Evolutionary conservation across 768 basidiomycete species (phyloP), one percentile per base, ranked within the genome.

Genomic region (Rhodotorula paludigena): DNA sequence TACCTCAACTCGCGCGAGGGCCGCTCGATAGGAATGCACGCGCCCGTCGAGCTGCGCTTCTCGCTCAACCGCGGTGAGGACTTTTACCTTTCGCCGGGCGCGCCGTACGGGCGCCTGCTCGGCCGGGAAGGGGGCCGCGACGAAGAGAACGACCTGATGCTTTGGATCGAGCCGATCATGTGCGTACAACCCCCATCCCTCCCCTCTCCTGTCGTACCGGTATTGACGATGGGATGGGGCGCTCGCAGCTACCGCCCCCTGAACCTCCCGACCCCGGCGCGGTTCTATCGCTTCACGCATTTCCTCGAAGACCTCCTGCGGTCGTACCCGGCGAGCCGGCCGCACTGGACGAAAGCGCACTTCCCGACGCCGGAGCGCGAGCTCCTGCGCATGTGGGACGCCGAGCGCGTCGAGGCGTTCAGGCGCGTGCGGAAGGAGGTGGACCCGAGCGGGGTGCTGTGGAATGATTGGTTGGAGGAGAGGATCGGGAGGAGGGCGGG

Each of bases 261-360:
- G n/a, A 38, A 30, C 36, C 59, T 60, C 38, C 59, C 59, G n/a
- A 49, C 48, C 8, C 59, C 59, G 5, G 1, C 59, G 3, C 59
- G 59, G n/a, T 60, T 49, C 49, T 49, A 20, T 38, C 5, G 8
- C 48, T 60, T 60, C 48, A 21, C 30, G 36, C 12, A 38, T 1
- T 18, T 2, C 48, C 41, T 38, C 48, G 59, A 60, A 28, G 2
- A 36, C n/a, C 47, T 60, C 48, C 28, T 60, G 30, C 58, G 48
- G 36, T 4, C 55, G 10, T 16, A 15, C n/a, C 21, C 25, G 6
- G 7, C 25, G n/a, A 28, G 25, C 1, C 25, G 59, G 1, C 59
- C 59, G 16, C 59, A 60, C 59, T 60, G 59, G 59, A 38, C 18
- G 45, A 60, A 60, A 39, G 36, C 47, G 20, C 36, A 49, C 38